These are phyloP conservation scores for Neurospora sp. DNA, from an alignment of 495 filamentous ascomycete species.

Conservation along the genomic window DNA sequence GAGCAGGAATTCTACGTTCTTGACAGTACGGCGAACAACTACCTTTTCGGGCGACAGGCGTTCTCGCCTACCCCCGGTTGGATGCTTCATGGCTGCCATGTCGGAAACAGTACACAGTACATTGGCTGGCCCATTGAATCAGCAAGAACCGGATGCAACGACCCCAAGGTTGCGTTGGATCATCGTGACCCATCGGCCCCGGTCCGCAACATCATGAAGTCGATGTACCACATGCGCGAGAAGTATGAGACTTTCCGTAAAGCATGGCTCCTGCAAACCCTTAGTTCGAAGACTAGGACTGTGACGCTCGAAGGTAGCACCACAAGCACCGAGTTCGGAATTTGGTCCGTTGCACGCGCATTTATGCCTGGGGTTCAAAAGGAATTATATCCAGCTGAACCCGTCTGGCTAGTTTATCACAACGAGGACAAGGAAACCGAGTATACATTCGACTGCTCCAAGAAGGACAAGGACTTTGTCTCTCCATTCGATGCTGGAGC, in stretches of 20 bases:
- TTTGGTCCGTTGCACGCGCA: conserved; percentile 38
- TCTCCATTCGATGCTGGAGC: conserved; percentile 46
- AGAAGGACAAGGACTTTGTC: conserved; percentile 35
- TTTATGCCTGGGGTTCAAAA: conserved; percentile 39
- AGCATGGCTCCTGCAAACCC: conserved; percentile 45
- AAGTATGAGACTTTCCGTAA: conserved; percentile 46
- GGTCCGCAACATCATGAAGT: conserved; percentile 48
- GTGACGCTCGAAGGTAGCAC: conserved; percentile 23
- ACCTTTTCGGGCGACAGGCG: conserved; percentile 57
- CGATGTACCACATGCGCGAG: conserved; percentile 52
- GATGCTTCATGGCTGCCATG: conserved; percentile 60
- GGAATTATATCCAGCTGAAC: conserved; percentile 50
- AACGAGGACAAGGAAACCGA: conserved; percentile 51
- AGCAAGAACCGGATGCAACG: conserved; percentile 49
- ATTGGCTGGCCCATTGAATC: conserved; percentile 46
- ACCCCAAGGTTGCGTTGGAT: conserved; percentile 57
- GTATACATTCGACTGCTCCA: conserved; percentile 51
- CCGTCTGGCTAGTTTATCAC: conserved; percentile 54
- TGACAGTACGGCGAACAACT: conserved; percentile 57
- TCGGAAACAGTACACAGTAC: conserved; percentile 42
- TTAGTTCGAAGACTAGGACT: not conserved
- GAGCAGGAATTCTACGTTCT: conserved; percentile 61
- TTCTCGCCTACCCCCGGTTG: conserved; percentile 57
- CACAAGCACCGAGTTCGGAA: conserved; percentile 50
- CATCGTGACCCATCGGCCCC: conserved; percentile 42